Percentiles rank a stretch among this genome's conserved stretches.
phyloP scores from a whole-genome alignment of 139 green algal genomes.

The Closterium sp. region DNA sequence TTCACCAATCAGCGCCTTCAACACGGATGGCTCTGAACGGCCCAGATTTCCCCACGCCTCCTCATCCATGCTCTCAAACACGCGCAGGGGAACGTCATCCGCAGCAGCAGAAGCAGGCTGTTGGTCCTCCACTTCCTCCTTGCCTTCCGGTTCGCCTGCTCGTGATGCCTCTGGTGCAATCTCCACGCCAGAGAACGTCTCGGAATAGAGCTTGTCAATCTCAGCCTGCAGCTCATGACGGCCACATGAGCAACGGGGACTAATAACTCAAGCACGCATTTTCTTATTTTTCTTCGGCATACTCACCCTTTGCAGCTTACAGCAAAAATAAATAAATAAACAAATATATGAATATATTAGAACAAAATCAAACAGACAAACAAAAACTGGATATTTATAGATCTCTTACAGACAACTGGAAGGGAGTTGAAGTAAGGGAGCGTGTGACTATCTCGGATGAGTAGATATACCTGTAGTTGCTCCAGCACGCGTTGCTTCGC shows the following conservation, averaged over 20 bases:
- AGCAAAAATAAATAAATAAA: too few relatives aligned
- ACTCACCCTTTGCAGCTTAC: too few relatives aligned
- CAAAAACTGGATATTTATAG: too few relatives aligned
- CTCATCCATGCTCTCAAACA: conserved; percentile 45
- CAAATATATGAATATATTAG: too few relatives aligned
- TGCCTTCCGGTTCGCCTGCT: neutral
- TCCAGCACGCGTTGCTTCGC: conserved; percentile 4
- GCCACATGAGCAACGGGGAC: neutral
- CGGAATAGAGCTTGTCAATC: conserved; percentile 59
- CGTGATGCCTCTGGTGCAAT: neutral
- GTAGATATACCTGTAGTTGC: conserved; percentile 2
- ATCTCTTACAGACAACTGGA: too few relatives aligned
- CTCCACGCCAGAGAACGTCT: conserved; percentile 50
- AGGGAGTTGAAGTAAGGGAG: too few relatives aligned
- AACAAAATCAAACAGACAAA: too few relatives aligned
- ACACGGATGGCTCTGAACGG: conserved; percentile 20
- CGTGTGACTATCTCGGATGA: neutral
- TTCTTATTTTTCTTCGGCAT: too few relatives aligned
- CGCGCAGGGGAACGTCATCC: conserved; percentile 5
- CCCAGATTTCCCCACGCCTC: conserved; percentile 55
- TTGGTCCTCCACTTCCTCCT: neutral
- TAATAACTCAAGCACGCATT: neutral
- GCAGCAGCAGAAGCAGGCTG: neutral
- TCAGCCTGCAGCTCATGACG: conserved; percentile 22
- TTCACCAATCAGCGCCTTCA: conserved; percentile 6